phyloP scores from a whole-genome alignment of 116 monocot genomes.

The Posidonia oceanica region DNA sequence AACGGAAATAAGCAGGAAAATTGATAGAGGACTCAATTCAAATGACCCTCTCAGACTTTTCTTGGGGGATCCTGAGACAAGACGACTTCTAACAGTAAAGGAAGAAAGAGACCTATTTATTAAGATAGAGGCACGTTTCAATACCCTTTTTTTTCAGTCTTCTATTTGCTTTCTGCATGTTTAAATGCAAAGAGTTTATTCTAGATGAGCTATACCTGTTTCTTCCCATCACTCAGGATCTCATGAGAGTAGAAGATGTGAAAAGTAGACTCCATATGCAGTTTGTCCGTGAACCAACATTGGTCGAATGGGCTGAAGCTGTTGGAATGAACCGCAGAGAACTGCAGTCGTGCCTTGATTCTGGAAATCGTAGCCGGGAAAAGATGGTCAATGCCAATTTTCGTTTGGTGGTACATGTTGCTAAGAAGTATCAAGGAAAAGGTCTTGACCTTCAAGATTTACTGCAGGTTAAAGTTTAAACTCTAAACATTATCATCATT shows the following conservation, averaged over 20 bases:
- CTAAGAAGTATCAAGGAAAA: constrained; percentile 74
- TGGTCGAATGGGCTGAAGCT: constrained; percentile 66
- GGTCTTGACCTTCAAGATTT: constrained; percentile 76
- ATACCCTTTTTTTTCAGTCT: neutral
- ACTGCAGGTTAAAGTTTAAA: constrained; percentile 47
- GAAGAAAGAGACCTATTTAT: constrained; percentile 70
- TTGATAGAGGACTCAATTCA: constrained; percentile 24
- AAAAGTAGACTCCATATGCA: constrained; percentile 46
- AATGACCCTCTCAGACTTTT: constrained; percentile 74
- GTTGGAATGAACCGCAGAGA: constrained; percentile 52
- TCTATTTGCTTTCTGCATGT: neutral
- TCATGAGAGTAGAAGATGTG: constrained; percentile 63
- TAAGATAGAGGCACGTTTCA: constrained; percentile 60
- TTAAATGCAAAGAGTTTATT: neutral
- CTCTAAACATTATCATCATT: neutral
- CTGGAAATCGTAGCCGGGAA: constrained; percentile 51
- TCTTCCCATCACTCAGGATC: constrained; percentile 30
- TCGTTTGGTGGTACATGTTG: constrained; percentile 76
- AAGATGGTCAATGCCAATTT: constrained; percentile 77
- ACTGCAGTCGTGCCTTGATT: constrained; percentile 38
- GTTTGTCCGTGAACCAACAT: constrained; percentile 63
- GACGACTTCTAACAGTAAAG: constrained; percentile 54
- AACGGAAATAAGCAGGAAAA: constrained; percentile 31
- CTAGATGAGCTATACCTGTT: neutral
- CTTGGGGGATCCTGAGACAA: constrained; percentile 56